Conservation (phyloP, 768 basidiomycete genomes). For the Tulasnella sp. region DNA sequence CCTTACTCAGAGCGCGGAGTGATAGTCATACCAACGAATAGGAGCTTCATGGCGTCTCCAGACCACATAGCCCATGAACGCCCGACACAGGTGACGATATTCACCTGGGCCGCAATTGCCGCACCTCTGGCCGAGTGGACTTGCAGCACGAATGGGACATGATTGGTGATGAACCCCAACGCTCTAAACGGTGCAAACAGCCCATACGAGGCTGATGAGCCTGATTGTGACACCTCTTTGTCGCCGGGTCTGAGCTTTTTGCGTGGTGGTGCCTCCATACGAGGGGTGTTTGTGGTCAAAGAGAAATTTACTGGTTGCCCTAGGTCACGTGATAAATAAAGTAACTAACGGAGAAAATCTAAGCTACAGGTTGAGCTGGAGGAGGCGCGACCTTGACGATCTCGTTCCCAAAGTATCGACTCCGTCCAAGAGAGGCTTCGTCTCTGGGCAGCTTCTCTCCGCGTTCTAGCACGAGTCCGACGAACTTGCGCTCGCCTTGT, state of each 20-base stretch:
- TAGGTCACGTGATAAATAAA: slow-evolving; percentile 5
- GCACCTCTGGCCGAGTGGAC: slow-evolving; percentile 75
- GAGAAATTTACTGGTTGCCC: slow-evolving; percentile 4
- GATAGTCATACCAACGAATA: slow-evolving; percentile 79
- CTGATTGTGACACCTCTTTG: background rate
- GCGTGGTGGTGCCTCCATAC: slow-evolving; percentile 8
- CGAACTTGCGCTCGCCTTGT: slow-evolving; percentile 49
- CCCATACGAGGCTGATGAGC: background rate
- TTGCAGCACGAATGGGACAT: slow-evolving; percentile 81
- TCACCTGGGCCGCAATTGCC: slow-evolving; percentile 69
- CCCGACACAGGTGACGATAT: slow-evolving; percentile 79
- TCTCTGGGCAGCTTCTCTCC: slow-evolving; percentile 84
- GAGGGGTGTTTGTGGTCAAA: background rate
- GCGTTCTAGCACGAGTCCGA: slow-evolving; percentile 73
- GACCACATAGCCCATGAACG: slow-evolving; percentile 94
- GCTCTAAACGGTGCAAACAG: slow-evolving; percentile 92
- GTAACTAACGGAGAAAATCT: background rate
- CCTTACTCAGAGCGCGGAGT: background rate
- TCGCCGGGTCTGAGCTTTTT: background rate
- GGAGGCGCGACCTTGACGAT: background rate
- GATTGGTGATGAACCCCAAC: slow-evolving; percentile 86
- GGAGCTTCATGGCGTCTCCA: slow-evolving; percentile 78
- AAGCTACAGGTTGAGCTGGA: slow-evolving; percentile 1
- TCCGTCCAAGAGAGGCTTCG: slow-evolving; percentile 58
- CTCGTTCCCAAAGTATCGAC: slow-evolving; percentile 66